Percentiles rank a stretch among this genome's conserved stretches.
phyloP scores from a whole-genome alignment of 176 grass and related monocot genomes.

The Raddia guianensis region DNA sequence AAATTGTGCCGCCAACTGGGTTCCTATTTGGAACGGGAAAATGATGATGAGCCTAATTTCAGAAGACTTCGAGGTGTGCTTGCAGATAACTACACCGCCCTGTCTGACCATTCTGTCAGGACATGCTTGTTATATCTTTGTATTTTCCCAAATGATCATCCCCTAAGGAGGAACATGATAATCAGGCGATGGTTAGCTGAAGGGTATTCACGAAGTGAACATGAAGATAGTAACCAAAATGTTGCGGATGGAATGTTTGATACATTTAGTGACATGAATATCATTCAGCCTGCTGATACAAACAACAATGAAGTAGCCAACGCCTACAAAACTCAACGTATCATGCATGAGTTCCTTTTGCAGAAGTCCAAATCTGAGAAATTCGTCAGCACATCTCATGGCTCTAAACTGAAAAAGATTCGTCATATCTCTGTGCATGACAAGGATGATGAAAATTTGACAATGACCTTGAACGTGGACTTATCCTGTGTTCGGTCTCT shows the following conservation, averaged over 20 bases:
- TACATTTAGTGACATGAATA: neutral
- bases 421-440: neutral
- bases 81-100: neutral
- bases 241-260: neutral
- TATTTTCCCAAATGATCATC: neutral
- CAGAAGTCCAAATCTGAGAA: neutral
- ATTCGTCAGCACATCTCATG: neutral
- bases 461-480: neutral
- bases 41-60: neutral
- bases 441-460: neutral
- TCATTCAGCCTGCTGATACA: neutral
- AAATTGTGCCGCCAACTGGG: neutral
- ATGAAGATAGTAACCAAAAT: neutral
- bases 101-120: neutral
- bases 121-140: conserved; percentile 9
- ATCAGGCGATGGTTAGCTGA: conserved; percentile 22
- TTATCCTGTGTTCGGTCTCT: conserved; percentile 21
- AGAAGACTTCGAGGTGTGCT: neutral
- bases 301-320: neutral
- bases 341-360: conserved; percentile 1
- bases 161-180: neutral
- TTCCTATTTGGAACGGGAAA: conserved; percentile 5
- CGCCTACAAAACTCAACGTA: neutral
- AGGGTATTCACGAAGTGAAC: conserved; percentile 7
- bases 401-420: neutral